Percentiles rank a stretch among this genome's conserved stretches.
Conservation (phyloP, 2,329 filamentous ascomycete species). For the Fonsecaea monophora region DNA sequence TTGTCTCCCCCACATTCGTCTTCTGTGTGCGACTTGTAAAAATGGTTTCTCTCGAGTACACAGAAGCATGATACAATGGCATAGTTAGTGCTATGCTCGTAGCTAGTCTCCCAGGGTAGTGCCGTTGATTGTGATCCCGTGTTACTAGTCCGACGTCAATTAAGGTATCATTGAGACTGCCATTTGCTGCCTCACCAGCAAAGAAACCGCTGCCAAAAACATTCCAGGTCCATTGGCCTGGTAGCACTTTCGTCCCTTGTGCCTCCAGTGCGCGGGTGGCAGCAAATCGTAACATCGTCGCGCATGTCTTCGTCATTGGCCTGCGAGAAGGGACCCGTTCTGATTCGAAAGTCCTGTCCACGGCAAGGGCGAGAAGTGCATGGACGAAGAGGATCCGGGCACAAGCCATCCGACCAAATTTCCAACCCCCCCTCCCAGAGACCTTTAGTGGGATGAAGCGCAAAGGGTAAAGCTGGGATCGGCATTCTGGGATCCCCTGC, state of each 20-base stretch:
- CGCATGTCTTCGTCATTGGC: slow-evolving; percentile 21
- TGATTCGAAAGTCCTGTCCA: slow-evolving; percentile 9
- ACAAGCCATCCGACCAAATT: background rate
- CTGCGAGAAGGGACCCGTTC: background rate
- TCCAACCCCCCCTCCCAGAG: background rate
- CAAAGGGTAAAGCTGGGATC: slow-evolving; percentile 21
- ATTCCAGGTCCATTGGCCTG: background rate
- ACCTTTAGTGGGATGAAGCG: background rate
- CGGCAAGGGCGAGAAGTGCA: slow-evolving; percentile 1
- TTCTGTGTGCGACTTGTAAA: slow-evolving; percentile 10
- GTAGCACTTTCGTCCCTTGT: background rate
- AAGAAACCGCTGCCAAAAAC: background rate
- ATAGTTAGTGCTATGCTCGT: slow-evolving; percentile 21
- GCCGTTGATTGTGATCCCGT: background rate
- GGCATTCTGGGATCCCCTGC: slow-evolving; percentile 20
- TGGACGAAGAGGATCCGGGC: slow-evolving; percentile 4
- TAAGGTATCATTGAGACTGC: slow-evolving; percentile 20
- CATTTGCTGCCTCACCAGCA: slow-evolving; percentile 6
- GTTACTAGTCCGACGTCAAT: slow-evolving; percentile 18
- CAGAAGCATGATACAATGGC: slow-evolving; percentile 14
- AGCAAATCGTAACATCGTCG: slow-evolving; percentile 16
- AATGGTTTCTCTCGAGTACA: background rate
- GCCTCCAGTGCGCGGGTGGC: background rate
- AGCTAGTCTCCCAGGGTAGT: slow-evolving; percentile 11
- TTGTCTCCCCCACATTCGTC: slow-evolving; percentile 2